Conservation (phyloP, 495 filamentous ascomycete species). For the Immersiella caudata region DNA sequence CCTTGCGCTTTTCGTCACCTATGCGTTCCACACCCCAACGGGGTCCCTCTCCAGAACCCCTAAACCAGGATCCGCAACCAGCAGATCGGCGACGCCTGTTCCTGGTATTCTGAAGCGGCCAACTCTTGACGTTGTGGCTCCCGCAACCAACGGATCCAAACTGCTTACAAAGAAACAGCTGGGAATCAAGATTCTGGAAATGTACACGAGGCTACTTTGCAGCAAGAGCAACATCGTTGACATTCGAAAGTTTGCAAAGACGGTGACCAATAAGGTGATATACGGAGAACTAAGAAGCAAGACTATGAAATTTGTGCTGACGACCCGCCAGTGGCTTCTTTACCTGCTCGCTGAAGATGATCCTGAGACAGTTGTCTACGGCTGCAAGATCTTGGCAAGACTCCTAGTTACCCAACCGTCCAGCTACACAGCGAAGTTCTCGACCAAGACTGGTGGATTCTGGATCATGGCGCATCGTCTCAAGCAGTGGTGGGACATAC, state of each 20-base stretch:
- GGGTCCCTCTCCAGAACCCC: slow-evolving; percentile 56
- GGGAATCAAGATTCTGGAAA: slow-evolving; percentile 73
- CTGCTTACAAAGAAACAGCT: slow-evolving; percentile 61
- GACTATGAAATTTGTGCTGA: slow-evolving; percentile 43
- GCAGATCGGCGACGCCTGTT: slow-evolving; percentile 42
- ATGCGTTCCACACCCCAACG: slow-evolving; percentile 73
- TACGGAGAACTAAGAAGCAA: slow-evolving; percentile 24
- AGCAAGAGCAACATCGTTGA: slow-evolving; percentile 65
- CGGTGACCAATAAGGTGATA: slow-evolving; percentile 92
- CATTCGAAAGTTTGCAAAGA: slow-evolving; percentile 86
- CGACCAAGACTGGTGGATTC: slow-evolving; percentile 83
- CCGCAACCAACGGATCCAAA: slow-evolving; percentile 27
- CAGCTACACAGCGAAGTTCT: slow-evolving; percentile 80
- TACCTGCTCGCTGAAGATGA: slow-evolving; percentile 90
- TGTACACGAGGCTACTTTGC: slow-evolving; percentile 85
- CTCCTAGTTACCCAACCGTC: slow-evolving; percentile 78
- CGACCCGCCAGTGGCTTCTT: slow-evolving; percentile 76
- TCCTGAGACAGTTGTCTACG: slow-evolving; percentile 76
- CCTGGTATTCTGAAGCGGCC: slow-evolving; percentile 38
- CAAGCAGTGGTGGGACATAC: slow-evolving; percentile 85
- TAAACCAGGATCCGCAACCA: slow-evolving; percentile 43
- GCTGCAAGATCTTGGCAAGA: slow-evolving; percentile 84
- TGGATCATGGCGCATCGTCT: slow-evolving; percentile 78
- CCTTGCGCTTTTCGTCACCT: slow-evolving; percentile 91
- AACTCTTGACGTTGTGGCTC: slow-evolving; percentile 31